A percentile compares a stretch with the other conserved stretches of the same genome.
Evolutionary conservation across 1,284 basidiomycete genomes (phyloP).

Genomic region (Naganishia sp.): DNA sequence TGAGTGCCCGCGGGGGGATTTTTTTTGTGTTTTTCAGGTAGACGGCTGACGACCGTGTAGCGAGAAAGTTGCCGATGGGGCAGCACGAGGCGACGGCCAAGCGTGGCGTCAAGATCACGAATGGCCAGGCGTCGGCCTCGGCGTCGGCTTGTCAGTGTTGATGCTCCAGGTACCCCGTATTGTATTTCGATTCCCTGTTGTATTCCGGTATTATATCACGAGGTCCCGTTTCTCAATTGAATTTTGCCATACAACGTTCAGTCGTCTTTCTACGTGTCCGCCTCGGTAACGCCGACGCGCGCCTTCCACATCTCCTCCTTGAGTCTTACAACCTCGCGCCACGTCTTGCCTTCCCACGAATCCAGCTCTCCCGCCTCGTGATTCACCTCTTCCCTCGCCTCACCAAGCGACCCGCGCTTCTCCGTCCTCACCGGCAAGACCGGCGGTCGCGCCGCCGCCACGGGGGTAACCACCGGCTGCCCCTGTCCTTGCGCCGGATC

Average conservation of each 20-base stretch:
- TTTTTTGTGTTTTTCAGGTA: not conserved
- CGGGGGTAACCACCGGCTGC: slow-evolving; percentile 6
- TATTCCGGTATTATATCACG: not conserved
- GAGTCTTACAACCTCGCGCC: slow-evolving; percentile 76
- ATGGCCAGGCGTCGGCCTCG: slow-evolving; percentile 2
- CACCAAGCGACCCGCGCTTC: slow-evolving; percentile 40
- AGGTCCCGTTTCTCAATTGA: not conserved
- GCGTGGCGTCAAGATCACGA: slow-evolving; percentile 23
- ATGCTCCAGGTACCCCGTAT: not conserved
- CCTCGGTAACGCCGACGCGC: slow-evolving; percentile 62
- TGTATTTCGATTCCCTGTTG: not conserved
- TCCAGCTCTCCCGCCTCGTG: slow-evolving; percentile 58
- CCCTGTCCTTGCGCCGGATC: slow-evolving; percentile 17
- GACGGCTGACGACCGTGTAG: slow-evolving; percentile 32
- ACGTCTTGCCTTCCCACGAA: slow-evolving; percentile 86
- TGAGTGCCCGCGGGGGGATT: slow-evolving; percentile 36
- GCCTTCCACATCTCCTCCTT: slow-evolving; percentile 91
- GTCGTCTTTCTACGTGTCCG: not conserved
- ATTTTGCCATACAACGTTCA: not conserved
- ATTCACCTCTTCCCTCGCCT: slow-evolving; percentile 35
- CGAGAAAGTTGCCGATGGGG: slow-evolving; percentile 48
- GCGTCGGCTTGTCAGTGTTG: slow-evolving; percentile 26
- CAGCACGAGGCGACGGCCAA: slow-evolving; percentile 35
- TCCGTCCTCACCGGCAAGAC: slow-evolving; percentile 21
- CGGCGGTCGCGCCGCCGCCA: not conserved